Percentiles rank a stretch among this genome's conserved stretches.
phyloP scores from a whole-genome alignment of 2,329 filamentous ascomycete genomes.

The Aspergillus oerlinghausenensis region DNA sequence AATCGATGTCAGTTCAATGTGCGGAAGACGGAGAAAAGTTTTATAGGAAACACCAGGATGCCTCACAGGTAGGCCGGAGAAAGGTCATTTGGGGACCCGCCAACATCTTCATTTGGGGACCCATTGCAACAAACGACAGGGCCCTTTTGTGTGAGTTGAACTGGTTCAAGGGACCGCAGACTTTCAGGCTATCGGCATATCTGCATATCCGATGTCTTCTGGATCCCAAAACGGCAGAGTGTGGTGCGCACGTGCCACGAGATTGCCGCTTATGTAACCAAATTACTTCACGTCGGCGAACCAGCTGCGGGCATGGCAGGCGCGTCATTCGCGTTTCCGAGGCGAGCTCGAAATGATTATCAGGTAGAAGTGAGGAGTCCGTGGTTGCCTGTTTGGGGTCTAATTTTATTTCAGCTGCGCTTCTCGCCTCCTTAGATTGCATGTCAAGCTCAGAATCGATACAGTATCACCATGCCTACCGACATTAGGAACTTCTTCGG shows the following conservation, averaged over 20 bases:
- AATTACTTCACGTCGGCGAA: slow-evolving; percentile 18
- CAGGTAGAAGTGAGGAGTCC: neutral
- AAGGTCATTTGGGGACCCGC: slow-evolving; percentile 32
- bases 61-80: slow-evolving; percentile 32
- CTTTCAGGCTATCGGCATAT: slow-evolving; percentile 19
- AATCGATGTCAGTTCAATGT: slow-evolving; percentile 16
- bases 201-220: slow-evolving; percentile 15
- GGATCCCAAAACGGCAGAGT: slow-evolving; percentile 19
- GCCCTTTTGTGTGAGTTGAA: slow-evolving; percentile 1
- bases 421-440: slow-evolving; percentile 1
- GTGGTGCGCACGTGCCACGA: slow-evolving; percentile 22
- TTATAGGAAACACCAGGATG: neutral
- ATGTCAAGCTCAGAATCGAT: slow-evolving; percentile 2
- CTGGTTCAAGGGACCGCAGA: slow-evolving; percentile 10
- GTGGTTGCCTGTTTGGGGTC: neutral
- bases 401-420: neutral
- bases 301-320: slow-evolving; percentile 12
- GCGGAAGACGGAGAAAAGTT: slow-evolving; percentile 2
- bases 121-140: slow-evolving; percentile 25
- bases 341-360: slow-evolving; percentile 1
- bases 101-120: slow-evolving; percentile 32
- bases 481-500: slow-evolving; percentile 93
- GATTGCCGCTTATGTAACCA: slow-evolving; percentile 21
- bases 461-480: slow-evolving; percentile 57
- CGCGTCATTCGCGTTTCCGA: slow-evolving; percentile 25